Evolutionary conservation across 768 basidiomycete species (phyloP), one percentile per base, ranked within the genome.

Genomic region (Leucosporidium yakuticum): DNA sequence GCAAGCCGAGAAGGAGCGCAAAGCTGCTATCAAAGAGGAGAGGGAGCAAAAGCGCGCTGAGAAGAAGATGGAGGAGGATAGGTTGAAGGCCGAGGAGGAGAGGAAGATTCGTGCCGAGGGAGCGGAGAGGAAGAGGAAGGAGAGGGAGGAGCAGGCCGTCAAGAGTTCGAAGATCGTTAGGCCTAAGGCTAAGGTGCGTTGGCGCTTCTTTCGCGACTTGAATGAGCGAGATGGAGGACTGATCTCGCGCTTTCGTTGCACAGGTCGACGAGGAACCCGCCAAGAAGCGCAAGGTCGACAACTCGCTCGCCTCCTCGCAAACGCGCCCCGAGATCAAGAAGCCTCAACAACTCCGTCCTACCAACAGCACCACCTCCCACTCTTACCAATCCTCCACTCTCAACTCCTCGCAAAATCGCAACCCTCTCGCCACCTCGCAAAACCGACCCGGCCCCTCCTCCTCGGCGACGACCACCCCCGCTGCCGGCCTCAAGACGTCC

Each of bases 1-100:
- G 83, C 89, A 94, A 81, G 90, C 89, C 72, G 89, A 90, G 76
- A 83, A 84, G 44, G 91, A 90, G 71, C 90, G 88, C 79, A 91
- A 89, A 78, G 84, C 83, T 1, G 80, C 83, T 27, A 77, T 83
- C 86, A 58, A 58, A 36, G 34, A 58, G 23, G 57, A 58, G 36
- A 88, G 1, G 89, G 90, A 60, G 89, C 90, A 74, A 89, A 89
- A 77, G 87, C 84, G 76, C 78, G 90, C 91, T 68, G 84, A 82
- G 70, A 89, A 85, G 78, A 77, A 82, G 74, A 89, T 84, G 75
- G 88, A 88, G 60, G 89, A 90, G 64, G 80, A 81, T 23, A 90
- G 92, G 65, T 84, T 84, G 14, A 76, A 77, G 62, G 83, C 89
- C 65, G 91, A 92, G 79, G 85, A 88, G 74, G 91, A 91, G 76